Evolutionary conservation across 139 green algal genomes (phyloP), one percentile per base, ranked within the genome.

Genomic region (Chlamydomonas eustigma): DNA sequence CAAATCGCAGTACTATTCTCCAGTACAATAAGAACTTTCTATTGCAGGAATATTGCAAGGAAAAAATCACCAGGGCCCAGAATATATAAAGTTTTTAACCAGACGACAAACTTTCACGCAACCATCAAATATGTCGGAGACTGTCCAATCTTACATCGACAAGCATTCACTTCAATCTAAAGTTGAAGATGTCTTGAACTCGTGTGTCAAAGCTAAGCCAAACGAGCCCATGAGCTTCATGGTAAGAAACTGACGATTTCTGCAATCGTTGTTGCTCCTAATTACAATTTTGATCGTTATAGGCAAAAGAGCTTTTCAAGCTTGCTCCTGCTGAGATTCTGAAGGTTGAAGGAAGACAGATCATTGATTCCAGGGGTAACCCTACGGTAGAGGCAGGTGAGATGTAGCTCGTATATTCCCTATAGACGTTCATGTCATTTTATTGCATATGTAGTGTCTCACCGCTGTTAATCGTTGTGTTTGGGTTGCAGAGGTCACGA

Each of bases 311-410:
- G 78, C 84, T 94, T n/a, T 51, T 81, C 34, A 85, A 87, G 76
- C 65, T 85, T 35, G 77, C 87, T 25, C 85, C 89, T 4, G n/a
- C 91, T 1, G 88, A 86, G 71, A 97, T 98, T 78, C 87, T 84
- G n/a, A 91, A 91, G 52, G 80, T 98, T 2, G 84, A 93, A 30
- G 96, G 87, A 39, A 89, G 96, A 37, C 93, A 98, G 92, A 93
- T 99, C 74, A 89, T 98, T 50, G 96, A 99, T 89, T 97, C 91
- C 2, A 90, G 96, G 34, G 96, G 96, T 71, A 99, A 99, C 87
- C 96, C 96, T 32, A 99, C 96, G 8, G 94, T 97, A 28, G 93
- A 98, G 86, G 82, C 78, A 2, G 44, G 44, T 58, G 18, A 12
- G 80, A 69, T 58, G 18, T 12, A 58, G n/a, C n/a, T n/a, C n/a